Evolutionary conservation across 345 rosid species (phyloP).

Genomic region (Populus davidiana): DNA sequence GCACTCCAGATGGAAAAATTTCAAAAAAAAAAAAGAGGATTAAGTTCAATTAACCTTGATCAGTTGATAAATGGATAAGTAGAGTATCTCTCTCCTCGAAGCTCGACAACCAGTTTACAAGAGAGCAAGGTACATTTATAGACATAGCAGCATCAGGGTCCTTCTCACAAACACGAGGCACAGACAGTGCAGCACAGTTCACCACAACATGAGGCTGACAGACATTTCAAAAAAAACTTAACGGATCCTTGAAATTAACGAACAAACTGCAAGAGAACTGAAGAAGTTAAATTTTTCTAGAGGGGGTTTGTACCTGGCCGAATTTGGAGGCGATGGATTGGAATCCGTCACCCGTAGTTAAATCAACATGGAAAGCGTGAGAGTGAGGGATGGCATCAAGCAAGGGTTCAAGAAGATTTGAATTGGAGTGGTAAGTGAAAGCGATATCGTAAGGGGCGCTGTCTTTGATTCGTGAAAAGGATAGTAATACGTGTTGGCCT

Average conservation of each 20-base stretch:
- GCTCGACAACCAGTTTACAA: constrained; percentile 62
- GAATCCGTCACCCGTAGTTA: constrained; percentile 58
- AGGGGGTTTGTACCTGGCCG: constrained; percentile 45
- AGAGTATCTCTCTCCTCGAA: constrained; percentile 40
- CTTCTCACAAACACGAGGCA: constrained; percentile 76
- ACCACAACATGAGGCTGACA: constrained; percentile 76
- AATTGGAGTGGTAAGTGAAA: constrained; percentile 58
- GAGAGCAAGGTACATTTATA: constrained; percentile 67
- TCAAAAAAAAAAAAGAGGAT: neutral
- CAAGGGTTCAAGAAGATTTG: constrained; percentile 43
- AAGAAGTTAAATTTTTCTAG: neutral
- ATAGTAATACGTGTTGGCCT: constrained; percentile 82
- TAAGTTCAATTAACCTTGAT: constrained; percentile 54
- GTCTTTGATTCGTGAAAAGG: constrained; percentile 32
- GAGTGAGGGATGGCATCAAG: constrained; percentile 52
- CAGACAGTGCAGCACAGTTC: constrained; percentile 85
- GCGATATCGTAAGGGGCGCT: constrained; percentile 44
- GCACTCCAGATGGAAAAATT: neutral
- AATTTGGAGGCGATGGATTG: constrained; percentile 47
- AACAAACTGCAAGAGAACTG: neutral
- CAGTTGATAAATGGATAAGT: constrained; percentile 83
- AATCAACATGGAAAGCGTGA: constrained; percentile 59
- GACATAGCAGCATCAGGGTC: constrained; percentile 72
- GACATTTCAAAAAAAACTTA: too few relatives aligned
- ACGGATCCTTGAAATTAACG: too few relatives aligned